Evolutionary conservation across 2,329 filamentous ascomycete genomes (phyloP).

Genomic region (Triangularia setosa): DNA sequence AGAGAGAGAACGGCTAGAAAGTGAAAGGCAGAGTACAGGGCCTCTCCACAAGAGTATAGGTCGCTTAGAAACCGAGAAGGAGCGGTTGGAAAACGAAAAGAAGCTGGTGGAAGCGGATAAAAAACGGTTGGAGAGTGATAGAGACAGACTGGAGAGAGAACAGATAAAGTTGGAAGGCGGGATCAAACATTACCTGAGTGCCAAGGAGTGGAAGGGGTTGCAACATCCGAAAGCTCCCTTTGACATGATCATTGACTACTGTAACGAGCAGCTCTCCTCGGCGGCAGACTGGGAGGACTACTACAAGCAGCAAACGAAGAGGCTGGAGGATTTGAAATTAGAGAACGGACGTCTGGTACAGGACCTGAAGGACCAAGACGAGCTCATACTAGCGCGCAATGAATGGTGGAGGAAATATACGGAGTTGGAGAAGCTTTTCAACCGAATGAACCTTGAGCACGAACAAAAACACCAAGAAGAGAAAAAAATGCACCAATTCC

Average conservation of each 20-base stretch:
- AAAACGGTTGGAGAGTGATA: neutral
- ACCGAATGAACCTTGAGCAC: neutral
- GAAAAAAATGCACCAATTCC: neutral
- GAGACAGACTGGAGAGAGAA: neutral
- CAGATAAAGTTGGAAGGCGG: neutral
- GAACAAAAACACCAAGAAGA: neutral
- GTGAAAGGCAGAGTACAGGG: neutral
- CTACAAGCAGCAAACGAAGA: neutral
- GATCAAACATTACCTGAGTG: neutral
- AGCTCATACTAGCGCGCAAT: neutral
- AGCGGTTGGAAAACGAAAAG: neutral
- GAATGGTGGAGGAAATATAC: neutral
- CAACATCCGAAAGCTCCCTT: neutral
- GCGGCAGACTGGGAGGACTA: neutral
- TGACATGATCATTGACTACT: neutral
- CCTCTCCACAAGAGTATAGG: too few species aligned
- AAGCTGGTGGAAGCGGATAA: neutral
- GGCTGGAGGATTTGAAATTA: neutral
- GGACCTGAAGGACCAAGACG: neutral
- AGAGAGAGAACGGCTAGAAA: neutral
- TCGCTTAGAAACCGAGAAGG: neutral
- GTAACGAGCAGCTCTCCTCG: neutral
- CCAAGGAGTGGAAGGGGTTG: neutral
- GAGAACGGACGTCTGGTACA: neutral
- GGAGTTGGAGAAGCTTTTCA: neutral